Percentiles rank a stretch among this genome's conserved stretches.
Conservation (phyloP, 306 rosid genomes). For the Crataegus laevigata region DNA sequence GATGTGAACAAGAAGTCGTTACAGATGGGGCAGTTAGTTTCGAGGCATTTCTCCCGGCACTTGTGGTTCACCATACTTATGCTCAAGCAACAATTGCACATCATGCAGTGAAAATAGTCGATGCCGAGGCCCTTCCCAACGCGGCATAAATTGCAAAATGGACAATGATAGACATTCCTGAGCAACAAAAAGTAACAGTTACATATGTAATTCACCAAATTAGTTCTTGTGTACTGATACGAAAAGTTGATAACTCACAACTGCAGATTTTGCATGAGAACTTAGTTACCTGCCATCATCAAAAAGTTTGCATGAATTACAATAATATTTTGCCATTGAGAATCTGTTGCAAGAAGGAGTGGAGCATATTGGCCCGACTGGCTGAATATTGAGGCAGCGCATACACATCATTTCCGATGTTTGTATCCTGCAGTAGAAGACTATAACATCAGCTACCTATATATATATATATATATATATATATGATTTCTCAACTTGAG, state of each 20-base stretch:
- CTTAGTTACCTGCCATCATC: conserved; percentile 75
- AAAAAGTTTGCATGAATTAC: conserved; percentile 79
- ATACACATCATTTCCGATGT: conserved; percentile 92
- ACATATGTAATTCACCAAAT: not conserved
- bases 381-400: conserved; percentile 62
- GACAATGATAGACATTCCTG: conserved; percentile 93
- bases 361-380: conserved; percentile 63
- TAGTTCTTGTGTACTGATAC: not conserved
- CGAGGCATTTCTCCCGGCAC: conserved; percentile 81
- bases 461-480: not conserved
- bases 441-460: not conserved
- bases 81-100: conserved; percentile 84
- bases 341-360: conserved; percentile 76
- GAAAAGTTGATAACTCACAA: not conserved
- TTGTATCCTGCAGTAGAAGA: conserved; percentile 57
- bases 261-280: not conserved
- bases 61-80: conserved; percentile 48
- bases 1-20: conserved; percentile 76
- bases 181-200: not conserved
- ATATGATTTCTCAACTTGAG: not conserved
- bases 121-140: conserved; percentile 88
- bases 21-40: conserved; percentile 87
- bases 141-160: conserved; percentile 93
- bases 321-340: conserved; percentile 72
- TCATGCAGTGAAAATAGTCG: conserved; percentile 92